Base-by-base conservation (phyloP, 2,329 filamentous ascomycete species). In the Ophiostoma piceae region DNA sequence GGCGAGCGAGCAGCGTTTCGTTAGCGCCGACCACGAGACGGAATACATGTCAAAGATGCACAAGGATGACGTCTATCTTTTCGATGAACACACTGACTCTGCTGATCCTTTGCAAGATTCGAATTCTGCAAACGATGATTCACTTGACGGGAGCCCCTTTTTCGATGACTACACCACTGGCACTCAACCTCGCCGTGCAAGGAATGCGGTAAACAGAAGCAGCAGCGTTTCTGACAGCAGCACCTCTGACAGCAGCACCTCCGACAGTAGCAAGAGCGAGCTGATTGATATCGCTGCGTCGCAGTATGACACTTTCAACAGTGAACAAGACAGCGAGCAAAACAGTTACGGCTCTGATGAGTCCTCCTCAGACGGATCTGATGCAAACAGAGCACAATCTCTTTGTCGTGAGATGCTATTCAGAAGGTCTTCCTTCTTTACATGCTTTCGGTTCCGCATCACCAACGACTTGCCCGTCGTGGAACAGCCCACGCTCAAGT, bases 371-470 rank as follows among this genome's bases (percentile, higher is more conserved):
- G 35, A 35, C 35, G 35, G 35, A 8, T 35, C 35, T 35, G 35
- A 35, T 35, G 35, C 35, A 29, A 29, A 29, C 26, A 29, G 26
- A 29, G 26, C 26, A 35, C 35, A 5, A 35, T 35, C 35, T 35
- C 5, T 35, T 8, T 8, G 35, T 35, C 35, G 35, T 8, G 35
- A 5, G 35, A 35, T 8, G 11, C n/a, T 66, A 11, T 66, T 66
- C 7, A 5, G 6, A n/a, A 29, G 7, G 16, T 57, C 14, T 12
- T 91, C 88, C 0, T 90, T 86, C 75, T 94, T 92, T 75, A 84
- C 87, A 70, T 90, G 87, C 76, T 81, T 87, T 64, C 85, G 88
- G 11, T 86, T 92, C 71, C 85, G 84, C 0, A 79, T 92, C 12
- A 74, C 80, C 41, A 47, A 39, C 11, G 77, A 79, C 37, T 74